Conservation (phyloP, 768 basidiomycete species). For the Hypholoma sublateritium region DNA sequence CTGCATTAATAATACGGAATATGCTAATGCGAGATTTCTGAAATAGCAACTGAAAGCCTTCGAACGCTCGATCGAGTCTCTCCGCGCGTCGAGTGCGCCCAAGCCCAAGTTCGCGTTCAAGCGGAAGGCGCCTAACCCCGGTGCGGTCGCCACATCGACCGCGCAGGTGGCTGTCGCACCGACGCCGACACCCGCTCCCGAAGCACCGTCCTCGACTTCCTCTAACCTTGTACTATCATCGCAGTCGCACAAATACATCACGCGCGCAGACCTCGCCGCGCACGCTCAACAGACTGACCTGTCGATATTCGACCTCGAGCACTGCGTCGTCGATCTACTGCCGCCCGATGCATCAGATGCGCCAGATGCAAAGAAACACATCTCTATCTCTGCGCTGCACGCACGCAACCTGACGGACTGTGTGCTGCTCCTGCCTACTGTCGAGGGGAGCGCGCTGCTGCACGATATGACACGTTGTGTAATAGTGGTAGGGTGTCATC, state of each 20-base stretch:
- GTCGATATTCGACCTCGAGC: slow-evolving; percentile 62
- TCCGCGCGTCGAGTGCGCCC: slow-evolving; percentile 43
- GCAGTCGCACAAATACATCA: slow-evolving; percentile 47
- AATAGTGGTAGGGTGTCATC: slow-evolving; percentile 76
- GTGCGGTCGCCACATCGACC: not conserved
- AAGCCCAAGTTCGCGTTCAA: slow-evolving; percentile 72
- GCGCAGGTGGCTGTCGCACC: not conserved
- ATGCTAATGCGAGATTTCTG: not conserved
- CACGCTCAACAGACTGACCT: slow-evolving; percentile 47
- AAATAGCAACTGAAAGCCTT: slow-evolving; percentile 65
- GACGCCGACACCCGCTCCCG: not conserved
- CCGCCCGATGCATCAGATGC: not conserved
- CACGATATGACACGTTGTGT: slow-evolving; percentile 62
- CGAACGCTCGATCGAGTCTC: slow-evolving; percentile 52
- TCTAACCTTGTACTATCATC: slow-evolving; percentile 44
- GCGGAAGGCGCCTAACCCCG: slow-evolving; percentile 26
- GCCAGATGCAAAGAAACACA: not conserved
- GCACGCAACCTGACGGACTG: slow-evolving; percentile 58
- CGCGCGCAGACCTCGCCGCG: slow-evolving; percentile 36
- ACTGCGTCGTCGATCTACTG: slow-evolving; percentile 72
- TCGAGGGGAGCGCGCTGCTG: slow-evolving; percentile 73
- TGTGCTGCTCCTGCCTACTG: slow-evolving; percentile 61
- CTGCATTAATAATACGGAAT: not conserved
- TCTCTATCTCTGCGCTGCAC: slow-evolving; percentile 58
- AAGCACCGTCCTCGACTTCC: slow-evolving; percentile 11